Evolutionary conservation across 2,329 filamentous ascomycete genomes (phyloP), one percentile per base, ranked within the genome.

Genomic region (Eutypa lata): DNA sequence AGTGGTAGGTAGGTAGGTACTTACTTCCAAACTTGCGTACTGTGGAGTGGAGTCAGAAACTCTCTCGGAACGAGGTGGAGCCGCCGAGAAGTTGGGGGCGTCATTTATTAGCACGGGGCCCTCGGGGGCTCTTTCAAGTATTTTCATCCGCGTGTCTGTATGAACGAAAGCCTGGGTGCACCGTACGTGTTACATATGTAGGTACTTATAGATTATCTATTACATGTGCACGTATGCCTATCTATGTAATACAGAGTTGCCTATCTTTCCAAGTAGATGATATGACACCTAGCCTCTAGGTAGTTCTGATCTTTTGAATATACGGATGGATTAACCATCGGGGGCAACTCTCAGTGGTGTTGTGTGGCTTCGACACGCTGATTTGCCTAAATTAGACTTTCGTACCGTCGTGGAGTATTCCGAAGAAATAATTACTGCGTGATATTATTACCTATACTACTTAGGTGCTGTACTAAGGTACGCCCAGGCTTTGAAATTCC

Each of bases 41-140:
- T 16, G 35, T 38, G 35, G 35, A 35, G 31, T 8, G 31, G 7
- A 28, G 35, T 35, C 22, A 47, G 46, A 37, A 42, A 18, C 47
- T 31, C 48, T 54, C 22, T 49, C 55, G 53, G 55, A 54, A 46
- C 21, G 48, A 22, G 43, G 53, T 53, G 57, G 57, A 55, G 47
- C 51, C 48, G 45, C 57, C 57, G 55, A 57, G 33, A n/a, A 37
- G 37, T 50, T 38, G 31, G 40, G 49, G 35, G 42, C 40, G 44
- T 53, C 49, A 51, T 49, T 37, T 28, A 26, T 45, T 28, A 45
- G 22, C 49, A 55, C 31, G n/a, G 45, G 31, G 40, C 46, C 38
- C 19, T 48, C 50, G 21, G 38, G 14, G 14, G 42, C 46, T 44
- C 22, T 16, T 43, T 44, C 46, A 31, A 45, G 14, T 7, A 14